A percentile compares a stretch with the other conserved stretches of the same genome.
These are phyloP conservation scores for Pseudocercospora crystallina DNA, from an alignment of 2,329 filamentous ascomycete species.

Conservation along the genomic window DNA sequence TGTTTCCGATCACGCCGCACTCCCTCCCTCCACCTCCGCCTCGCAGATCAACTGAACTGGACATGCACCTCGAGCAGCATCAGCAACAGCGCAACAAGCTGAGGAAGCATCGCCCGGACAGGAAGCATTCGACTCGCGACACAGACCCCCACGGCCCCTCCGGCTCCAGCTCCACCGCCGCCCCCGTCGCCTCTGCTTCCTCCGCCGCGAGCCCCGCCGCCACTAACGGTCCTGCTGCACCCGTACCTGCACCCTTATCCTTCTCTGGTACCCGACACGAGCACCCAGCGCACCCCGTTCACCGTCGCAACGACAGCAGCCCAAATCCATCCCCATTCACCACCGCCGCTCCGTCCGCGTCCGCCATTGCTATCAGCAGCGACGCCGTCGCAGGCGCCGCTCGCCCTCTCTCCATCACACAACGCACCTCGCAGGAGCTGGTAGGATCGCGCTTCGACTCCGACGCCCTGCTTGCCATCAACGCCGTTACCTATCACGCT, in stretches of 20 bases:
- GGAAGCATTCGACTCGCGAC: no score
- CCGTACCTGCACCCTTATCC: no score
- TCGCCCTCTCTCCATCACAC: constrained; percentile 32
- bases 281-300: background rate
- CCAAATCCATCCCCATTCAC: background rate
- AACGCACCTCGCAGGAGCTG: constrained; percentile 36
- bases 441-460: constrained; percentile 44
- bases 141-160: no score
- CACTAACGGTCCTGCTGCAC: no score
- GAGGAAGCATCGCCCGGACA: background rate
- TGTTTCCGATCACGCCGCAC: no score
- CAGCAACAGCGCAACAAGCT: constrained; percentile 2
- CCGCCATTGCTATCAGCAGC: constrained; percentile 5
- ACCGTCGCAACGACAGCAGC: constrained; percentile 3
- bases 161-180: no score
- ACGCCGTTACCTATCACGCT: constrained; percentile 32
- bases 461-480: constrained; percentile 38
- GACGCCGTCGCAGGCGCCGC: constrained; percentile 3
- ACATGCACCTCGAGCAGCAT: constrained; percentile 1
- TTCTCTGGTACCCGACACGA: no score
- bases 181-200: no score
- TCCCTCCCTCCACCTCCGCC: no score
- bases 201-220: no score
- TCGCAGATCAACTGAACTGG: background rate
- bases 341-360: background rate